Base-by-base conservation (phyloP, 768 basidiomycete species). In the Trametes meyenii region DNA sequence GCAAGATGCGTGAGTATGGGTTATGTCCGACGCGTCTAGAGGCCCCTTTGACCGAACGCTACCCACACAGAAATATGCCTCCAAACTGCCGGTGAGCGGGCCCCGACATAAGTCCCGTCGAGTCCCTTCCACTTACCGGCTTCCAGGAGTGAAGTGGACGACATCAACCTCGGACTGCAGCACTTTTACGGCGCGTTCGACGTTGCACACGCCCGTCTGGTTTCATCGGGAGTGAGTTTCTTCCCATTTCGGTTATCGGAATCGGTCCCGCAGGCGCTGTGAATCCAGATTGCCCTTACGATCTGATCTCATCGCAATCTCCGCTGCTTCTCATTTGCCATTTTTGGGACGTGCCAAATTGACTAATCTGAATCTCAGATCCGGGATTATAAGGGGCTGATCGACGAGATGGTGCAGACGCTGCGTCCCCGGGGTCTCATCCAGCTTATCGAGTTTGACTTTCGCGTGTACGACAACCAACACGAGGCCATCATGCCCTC, bases 121-220 rank as follows among this genome's bases (percentile, higher is more conserved):
- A n/a, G 39, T 36, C 6, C 40, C 21, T 36, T 44, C 26, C 19
- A 29, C 36, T 60, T 51, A 52, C 36, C 8, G 19, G 33, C 10
- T 19, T 50, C 3, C 60, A 92, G 90, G 77, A 90, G 87, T 67
- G 90, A 93, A 72, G 82, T 92, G 8, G 91, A 92, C 70, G 91
- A 93, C 70, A 85, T 92, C 70, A 93, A 93, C 74, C 83, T 92
- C 17, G 90, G 91, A 2, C 76, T 93, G 23, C 89, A 92, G 66
- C 91, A 93, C 74, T 92, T 86, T 71, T 90, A 88, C 68, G 86
- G 86, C 11, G 82, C 86, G 61, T 92, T 92, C 74, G 82, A 92
- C 67, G 86, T 88, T 16, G 88, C 88, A 0, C 90, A 92, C 68
- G 82, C 83, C 35, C 85, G 87, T 23, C 81, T 92, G 40, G 81